Percentiles rank a stretch among this genome's conserved stretches.
Evolutionary conservation across 768 basidiomycete species (phyloP).

Genomic region (Lactifluus volemus): DNA sequence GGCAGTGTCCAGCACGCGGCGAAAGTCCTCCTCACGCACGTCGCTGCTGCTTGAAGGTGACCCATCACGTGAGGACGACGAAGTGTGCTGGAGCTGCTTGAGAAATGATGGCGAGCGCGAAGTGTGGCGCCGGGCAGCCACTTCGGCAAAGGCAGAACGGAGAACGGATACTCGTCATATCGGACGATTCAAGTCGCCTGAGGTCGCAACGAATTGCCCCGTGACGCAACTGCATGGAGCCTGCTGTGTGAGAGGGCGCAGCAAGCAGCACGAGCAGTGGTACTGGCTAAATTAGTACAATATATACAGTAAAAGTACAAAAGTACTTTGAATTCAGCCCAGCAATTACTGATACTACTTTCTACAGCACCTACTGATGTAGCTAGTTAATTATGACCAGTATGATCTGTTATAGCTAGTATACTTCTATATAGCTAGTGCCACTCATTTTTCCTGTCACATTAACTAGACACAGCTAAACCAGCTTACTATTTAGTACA

Average conservation of each 20-base stretch:
- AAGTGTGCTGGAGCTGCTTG: slow-evolving; percentile 33
- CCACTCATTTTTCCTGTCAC: too few relatives aligned
- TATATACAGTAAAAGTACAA: too few relatives aligned
- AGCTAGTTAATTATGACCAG: too few relatives aligned
- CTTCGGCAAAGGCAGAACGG: slow-evolving; percentile 47
- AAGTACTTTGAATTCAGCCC: too few relatives aligned
- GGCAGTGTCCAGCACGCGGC: slow-evolving; percentile 58
- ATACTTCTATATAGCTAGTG: too few relatives aligned
- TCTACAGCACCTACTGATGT: too few relatives aligned
- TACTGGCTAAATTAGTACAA: too few relatives aligned
- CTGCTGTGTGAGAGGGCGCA: slow-evolving; percentile 65
- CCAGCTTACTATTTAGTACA: too few relatives aligned
- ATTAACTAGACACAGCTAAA: too few relatives aligned
- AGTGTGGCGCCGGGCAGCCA: slow-evolving; percentile 48
- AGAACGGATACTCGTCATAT: slow-evolving; percentile 46
- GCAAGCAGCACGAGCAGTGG: slow-evolving; percentile 68
- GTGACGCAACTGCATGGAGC: slow-evolving; percentile 54
- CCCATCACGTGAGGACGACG: slow-evolving; percentile 41
- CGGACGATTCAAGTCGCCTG: slow-evolving; percentile 35
- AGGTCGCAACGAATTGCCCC: slow-evolving; percentile 57
- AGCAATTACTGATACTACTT: too few relatives aligned
- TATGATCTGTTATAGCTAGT: too few relatives aligned
- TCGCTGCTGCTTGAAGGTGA: slow-evolving; percentile 44
- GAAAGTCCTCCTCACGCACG: slow-evolving; percentile 51
- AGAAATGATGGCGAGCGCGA: slow-evolving; percentile 42